Evolutionary conservation across 2,329 filamentous ascomycete genomes (phyloP).

Genomic region (Ophiostoma australiae): DNA sequence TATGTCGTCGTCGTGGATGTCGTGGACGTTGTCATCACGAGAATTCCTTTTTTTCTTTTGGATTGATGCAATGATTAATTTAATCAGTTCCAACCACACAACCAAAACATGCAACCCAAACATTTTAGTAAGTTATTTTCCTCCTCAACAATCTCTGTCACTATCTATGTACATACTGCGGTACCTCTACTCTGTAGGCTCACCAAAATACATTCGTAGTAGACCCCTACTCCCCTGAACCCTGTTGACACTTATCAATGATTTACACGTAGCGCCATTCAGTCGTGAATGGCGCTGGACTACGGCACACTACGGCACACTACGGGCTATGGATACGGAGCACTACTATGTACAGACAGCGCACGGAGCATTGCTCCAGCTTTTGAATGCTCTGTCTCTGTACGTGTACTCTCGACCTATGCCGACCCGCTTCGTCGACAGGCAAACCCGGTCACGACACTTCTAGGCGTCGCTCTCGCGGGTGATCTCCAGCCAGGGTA

Average conservation of each 20-base stretch:
- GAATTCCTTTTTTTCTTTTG: too few relatives aligned
- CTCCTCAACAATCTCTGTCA: neutral
- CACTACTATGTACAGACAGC: too few relatives aligned
- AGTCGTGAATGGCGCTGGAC: too few relatives aligned
- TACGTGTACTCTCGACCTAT: neutral
- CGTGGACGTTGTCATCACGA: too few relatives aligned
- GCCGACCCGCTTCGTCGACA: neutral
- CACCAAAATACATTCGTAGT: too few relatives aligned
- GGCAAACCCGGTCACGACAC: constrained; percentile 14
- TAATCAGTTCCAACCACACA: neutral
- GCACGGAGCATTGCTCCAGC: too few relatives aligned
- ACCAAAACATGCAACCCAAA: too few relatives aligned
- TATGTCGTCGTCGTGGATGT: constrained; percentile 1
- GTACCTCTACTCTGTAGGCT: too few relatives aligned
- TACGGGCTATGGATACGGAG: neutral
- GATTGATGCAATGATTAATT: neutral
- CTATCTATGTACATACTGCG: neutral
- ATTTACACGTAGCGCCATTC: neutral
- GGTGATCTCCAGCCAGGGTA: constrained; percentile 16
- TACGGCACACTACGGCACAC: constrained; percentile 2
- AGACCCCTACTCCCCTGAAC: neutral
- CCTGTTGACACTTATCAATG: neutral
- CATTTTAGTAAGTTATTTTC: neutral
- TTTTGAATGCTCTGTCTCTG: too few relatives aligned
- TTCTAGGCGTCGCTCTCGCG: neutral